Conservation (phyloP, 2,329 filamentous ascomycete species). For the Plenodomus tracheiphilus region DNA sequence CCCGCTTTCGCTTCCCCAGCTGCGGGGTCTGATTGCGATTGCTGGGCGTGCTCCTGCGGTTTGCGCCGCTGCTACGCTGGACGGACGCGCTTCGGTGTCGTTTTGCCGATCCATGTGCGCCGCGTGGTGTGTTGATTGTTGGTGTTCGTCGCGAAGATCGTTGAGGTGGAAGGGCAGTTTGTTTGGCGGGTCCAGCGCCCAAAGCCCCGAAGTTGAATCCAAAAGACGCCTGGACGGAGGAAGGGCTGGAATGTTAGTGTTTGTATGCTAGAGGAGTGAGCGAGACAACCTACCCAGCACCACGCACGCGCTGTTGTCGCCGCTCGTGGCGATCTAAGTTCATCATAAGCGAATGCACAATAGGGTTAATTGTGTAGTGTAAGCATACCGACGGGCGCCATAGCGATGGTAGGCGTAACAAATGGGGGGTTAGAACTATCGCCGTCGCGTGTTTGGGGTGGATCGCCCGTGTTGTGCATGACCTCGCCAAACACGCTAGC, state of each 20-base stretch:
- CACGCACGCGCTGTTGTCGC: slow-evolving; percentile 60
- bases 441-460: slow-evolving; percentile 19
- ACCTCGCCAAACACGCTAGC: slow-evolving; percentile 17
- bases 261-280: neutral
- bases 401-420: slow-evolving; percentile 23
- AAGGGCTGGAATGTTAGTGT: slow-evolving; percentile 46
- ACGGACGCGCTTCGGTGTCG: slow-evolving; percentile 36
- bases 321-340: slow-evolving; percentile 56
- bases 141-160: slow-evolving; percentile 31
- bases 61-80: slow-evolving; percentile 24
- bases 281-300: slow-evolving; percentile 55
- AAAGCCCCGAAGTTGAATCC: slow-evolving; percentile 46
- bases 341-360: slow-evolving; percentile 5
- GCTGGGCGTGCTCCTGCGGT: slow-evolving; percentile 19
- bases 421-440: slow-evolving; percentile 9
- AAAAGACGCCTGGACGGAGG: slow-evolving; percentile 54
- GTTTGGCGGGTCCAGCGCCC: slow-evolving; percentile 26
- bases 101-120: slow-evolving; percentile 25
- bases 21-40: slow-evolving; percentile 29
- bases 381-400: slow-evolving; percentile 40
- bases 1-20: slow-evolving; percentile 41
- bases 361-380: neutral
- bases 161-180: slow-evolving; percentile 29
- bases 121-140: slow-evolving; percentile 22
- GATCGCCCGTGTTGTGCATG: slow-evolving; percentile 18